A percentile compares a stretch with the other conserved stretches of the same genome.
Evolutionary conservation across 805 yeast genomes (phyloP).

Genomic region (Brettanomyces nanus): DNA sequence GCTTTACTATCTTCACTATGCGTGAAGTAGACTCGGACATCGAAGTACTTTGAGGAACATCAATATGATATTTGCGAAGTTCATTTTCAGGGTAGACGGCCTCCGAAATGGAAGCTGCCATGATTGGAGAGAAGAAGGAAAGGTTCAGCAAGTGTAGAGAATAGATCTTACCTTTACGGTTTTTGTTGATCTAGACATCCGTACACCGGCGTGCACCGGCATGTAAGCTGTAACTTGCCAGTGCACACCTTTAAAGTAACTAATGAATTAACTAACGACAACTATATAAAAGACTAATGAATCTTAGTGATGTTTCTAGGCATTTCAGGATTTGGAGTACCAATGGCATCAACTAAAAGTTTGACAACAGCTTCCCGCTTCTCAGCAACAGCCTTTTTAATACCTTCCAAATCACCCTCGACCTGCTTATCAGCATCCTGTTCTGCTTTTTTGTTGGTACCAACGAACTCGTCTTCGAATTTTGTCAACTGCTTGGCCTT

Average conservation of each 20-base stretch:
- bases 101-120: conserved; percentile 12
- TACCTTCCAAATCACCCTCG: conserved; percentile 56
- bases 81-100: conserved; percentile 26
- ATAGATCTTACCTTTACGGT: no score
- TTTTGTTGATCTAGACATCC: no score
- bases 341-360: conserved; percentile 71
- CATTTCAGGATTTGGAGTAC: conserved; percentile 70
- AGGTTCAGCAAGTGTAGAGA: no score
- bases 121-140: background rate
- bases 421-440: conserved; percentile 72
- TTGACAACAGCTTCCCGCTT: conserved; percentile 65
- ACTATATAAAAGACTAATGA: no score
- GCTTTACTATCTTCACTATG: conserved; percentile 9
- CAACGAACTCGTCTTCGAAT: conserved; percentile 65
- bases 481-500: conserved; percentile 77
- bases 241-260: no score
- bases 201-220: no score
- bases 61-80: conserved; percentile 15
- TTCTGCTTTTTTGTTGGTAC: conserved; percentile 69
- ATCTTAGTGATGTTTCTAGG: conserved; percentile 47
- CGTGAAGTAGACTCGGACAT: background rate
- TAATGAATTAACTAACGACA: no score
- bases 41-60: background rate
- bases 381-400: conserved; percentile 52
- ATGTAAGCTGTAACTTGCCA: no score